A percentile compares a stretch with the other conserved stretches of the same genome.
phyloP scores from a whole-genome alignment of 495 filamentous ascomycete species.

The Penicillium silybi region DNA sequence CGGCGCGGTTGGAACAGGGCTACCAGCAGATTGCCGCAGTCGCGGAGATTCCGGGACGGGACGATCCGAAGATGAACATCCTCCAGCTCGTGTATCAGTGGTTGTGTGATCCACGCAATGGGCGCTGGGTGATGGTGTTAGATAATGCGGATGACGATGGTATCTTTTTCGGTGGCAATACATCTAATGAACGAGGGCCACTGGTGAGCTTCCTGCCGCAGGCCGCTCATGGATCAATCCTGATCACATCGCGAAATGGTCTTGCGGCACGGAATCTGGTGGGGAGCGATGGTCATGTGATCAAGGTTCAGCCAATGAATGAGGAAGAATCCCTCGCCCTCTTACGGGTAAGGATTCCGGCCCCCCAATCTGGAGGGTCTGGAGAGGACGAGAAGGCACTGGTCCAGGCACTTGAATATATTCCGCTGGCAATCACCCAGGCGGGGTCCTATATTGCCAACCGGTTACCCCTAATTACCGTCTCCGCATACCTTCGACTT shows the following conservation, averaged over 20 bases:
- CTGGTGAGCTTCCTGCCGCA: too few relatives aligned
- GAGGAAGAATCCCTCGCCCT: too few relatives aligned
- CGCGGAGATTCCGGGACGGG: constrained; percentile 28
- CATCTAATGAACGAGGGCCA: too few relatives aligned
- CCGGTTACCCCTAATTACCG: constrained; percentile 8
- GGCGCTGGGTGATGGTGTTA: constrained; percentile 1
- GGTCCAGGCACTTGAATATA: constrained; percentile 19
- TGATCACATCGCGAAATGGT: too few relatives aligned
- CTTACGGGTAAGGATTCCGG: too few relatives aligned
- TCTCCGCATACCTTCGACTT: constrained; percentile 13
- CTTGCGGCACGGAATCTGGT: too few relatives aligned
- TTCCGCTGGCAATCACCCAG: constrained; percentile 34
- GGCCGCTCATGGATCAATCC: too few relatives aligned
- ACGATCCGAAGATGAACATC: constrained; percentile 37
- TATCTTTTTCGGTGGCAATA: too few relatives aligned
- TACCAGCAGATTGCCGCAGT: constrained; percentile 34
- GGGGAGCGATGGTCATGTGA: too few relatives aligned
- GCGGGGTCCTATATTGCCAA: constrained; percentile 29
- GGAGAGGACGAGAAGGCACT: too few relatives aligned
- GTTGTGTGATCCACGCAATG: constrained; percentile 30
- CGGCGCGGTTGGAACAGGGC: constrained; percentile 33
- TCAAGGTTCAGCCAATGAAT: too few relatives aligned
- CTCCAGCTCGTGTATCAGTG: constrained; percentile 36
- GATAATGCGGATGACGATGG: constrained; percentile 6
- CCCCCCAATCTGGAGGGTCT: too few relatives aligned